Evolutionary conservation across 768 basidiomycete species (phyloP).

Genomic region (Leccinum fibrillosum): DNA sequence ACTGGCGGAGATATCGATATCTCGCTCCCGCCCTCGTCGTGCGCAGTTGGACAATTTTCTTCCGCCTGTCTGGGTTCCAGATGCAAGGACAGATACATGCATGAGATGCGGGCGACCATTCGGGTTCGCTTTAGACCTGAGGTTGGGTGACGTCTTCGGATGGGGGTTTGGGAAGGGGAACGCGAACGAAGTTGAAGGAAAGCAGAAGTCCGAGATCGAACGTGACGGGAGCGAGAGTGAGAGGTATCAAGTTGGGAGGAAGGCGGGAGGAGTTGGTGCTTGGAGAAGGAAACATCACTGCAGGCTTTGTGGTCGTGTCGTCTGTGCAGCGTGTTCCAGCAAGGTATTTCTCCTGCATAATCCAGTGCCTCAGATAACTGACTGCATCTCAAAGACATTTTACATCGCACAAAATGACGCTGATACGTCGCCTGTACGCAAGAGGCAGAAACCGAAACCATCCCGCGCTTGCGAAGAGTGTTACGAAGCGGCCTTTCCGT

Average conservation of each 20-base stretch:
- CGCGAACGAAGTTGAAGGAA: constrained; percentile 7
- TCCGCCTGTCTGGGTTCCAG: constrained; percentile 91
- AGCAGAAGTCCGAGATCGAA: constrained; percentile 11
- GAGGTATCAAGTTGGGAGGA: constrained; percentile 7
- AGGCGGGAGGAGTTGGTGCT: constrained; percentile 18
- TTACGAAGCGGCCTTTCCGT: constrained; percentile 81
- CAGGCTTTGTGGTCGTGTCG: constrained; percentile 78
- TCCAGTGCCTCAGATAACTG: neutral
- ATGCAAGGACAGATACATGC: constrained; percentile 76
- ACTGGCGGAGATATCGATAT: neutral
- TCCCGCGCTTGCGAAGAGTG: constrained; percentile 85
- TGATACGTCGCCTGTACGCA: constrained; percentile 39
- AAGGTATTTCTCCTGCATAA: constrained; percentile 45
- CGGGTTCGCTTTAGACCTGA: constrained; percentile 42
- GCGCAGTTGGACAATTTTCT: constrained; percentile 55
- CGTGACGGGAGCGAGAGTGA: constrained; percentile 6
- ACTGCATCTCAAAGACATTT: constrained; percentile 60
- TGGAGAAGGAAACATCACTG: constrained; percentile 79
- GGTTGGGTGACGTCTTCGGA: constrained; percentile 25
- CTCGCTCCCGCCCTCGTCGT: constrained; percentile 18
- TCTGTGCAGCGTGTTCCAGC: constrained; percentile 81
- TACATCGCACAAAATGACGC: constrained; percentile 49
- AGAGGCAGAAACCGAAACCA: constrained; percentile 50
- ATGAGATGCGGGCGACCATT: constrained; percentile 81
- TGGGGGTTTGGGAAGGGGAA: constrained; percentile 41